Base-by-base conservation (phyloP, 2,329 filamentous ascomycete species). In the Fusarium chlamydosporum region DNA sequence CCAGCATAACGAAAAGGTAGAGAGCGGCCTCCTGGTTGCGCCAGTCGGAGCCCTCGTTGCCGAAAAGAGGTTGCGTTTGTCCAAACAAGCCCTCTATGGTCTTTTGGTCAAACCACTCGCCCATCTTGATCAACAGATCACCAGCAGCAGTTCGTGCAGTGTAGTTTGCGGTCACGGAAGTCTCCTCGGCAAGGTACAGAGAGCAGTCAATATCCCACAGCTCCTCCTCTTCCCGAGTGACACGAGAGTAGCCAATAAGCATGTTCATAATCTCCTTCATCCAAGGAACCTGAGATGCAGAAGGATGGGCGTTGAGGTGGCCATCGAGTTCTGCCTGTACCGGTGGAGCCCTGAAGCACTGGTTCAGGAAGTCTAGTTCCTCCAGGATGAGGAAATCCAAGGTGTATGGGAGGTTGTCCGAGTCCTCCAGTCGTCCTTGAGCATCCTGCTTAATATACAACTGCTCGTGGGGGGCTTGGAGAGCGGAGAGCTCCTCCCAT, bases 161-260 rank as follows among this genome's bases (percentile, higher is more conserved):
- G 81, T 98, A 99, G 79, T 98, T 98, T 33, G 94, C 92, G 13
- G 94, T 97, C 18, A 97, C 92, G 3, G 94, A 95, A 3, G 93
- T 95, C 81, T 98, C 95, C 79, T 99, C 96, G 1, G 94, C 95
- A 46, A 99, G 85, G 79, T 96, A 99, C 3, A 99, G 87, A 61
- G 97, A 98, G 71, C 96, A 92, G 78, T 99, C 96, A 67, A 97
- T 93, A 72, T 97, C 93, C 96, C 96, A 99, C 11, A 99, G 82
- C 9, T 92, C 93, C 80, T 97, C 93, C 76, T 98, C 96, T 78
- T 99, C 96, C 29, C 89, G 90, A 3, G 92, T 94, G 72, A 99
- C 96, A 70, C 95, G 93, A 13, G 94, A 91, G 79, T 97, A 98
- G 2, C 90, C 89, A 20, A 94, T 89, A 11, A 94, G 88, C 69